phyloP scores from a whole-genome alignment of 2,329 filamentous ascomycete genomes.

The Fusarium dimerum region DNA sequence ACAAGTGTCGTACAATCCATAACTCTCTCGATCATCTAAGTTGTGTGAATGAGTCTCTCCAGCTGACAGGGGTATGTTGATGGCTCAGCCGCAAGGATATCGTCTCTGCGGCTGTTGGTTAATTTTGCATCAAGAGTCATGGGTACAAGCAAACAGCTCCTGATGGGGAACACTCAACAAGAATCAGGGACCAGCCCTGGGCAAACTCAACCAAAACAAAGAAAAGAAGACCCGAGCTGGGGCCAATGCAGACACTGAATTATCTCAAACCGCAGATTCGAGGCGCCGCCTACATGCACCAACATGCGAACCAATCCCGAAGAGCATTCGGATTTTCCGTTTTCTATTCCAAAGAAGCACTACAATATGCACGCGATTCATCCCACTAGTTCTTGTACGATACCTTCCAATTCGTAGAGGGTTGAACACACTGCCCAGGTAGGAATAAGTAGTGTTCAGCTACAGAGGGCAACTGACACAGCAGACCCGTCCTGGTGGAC shows the following conservation, averaged over 20 bases:
- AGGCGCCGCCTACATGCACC: constrained; percentile 19
- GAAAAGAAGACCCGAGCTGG: neutral
- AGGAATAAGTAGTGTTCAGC: too few relatives aligned
- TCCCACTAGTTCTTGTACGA: constrained; percentile 18
- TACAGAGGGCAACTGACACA: too few relatives aligned
- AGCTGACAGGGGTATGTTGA: constrained; percentile 15
- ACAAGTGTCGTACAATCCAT: constrained; percentile 7
- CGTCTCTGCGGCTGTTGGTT: neutral
- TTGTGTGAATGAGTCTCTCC: constrained; percentile 22
- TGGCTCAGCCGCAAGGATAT: constrained; percentile 19
- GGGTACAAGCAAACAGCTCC: too few relatives aligned
- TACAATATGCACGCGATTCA: constrained; percentile 14
- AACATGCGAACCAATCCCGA: constrained; percentile 23
- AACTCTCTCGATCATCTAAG: constrained; percentile 2
- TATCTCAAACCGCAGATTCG: constrained; percentile 30
- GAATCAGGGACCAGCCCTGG: too few relatives aligned
- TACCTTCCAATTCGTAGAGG: constrained; percentile 6
- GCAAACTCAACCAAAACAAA: too few relatives aligned
- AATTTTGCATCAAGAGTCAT: too few relatives aligned
- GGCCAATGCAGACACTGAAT: constrained; percentile 8
- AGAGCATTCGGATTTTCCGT: neutral
- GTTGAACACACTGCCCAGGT: too few relatives aligned
- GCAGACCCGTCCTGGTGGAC: too few relatives aligned
- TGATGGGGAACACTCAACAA: too few relatives aligned
- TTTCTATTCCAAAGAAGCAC: constrained; percentile 6